Base-by-base conservation (phyloP, 73 alveolate species). In the Paramecium sexaurelia region DNA sequence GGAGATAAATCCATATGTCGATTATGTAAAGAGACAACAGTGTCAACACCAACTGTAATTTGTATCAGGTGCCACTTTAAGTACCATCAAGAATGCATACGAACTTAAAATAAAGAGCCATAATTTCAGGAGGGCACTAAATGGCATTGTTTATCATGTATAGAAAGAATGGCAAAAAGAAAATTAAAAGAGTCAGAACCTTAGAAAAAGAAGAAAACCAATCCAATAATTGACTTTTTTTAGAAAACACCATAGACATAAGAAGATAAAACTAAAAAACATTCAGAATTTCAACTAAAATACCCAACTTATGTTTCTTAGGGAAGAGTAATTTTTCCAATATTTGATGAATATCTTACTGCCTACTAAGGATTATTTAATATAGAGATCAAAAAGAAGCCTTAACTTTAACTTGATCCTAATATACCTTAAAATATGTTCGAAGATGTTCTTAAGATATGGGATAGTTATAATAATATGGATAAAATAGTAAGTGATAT, bases 1-100 rank as follows among this genome's bases (percentile, higher is more conserved):
- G 90, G 90, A 45, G 90, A 78, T 33, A 78, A 78, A 45, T 37
- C 69, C 0, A 78, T 78, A 29, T 78, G 90, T 27, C 68, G 90
- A 41, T 26, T 78, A 39, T 78, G 90, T 39, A 71, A 71, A 27
- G 43, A 32, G 86, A 71, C 33, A 11, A 71, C 90, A 19, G 13
- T 22, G 19, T 41, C 33, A 26, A 78, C 39, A 5, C 43, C 73
- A 32, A 71, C 56, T 26, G 36, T 78, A 24, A 78, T 78, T 5
- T 78, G 87, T 33, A 73, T 29, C 27, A 27, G 87, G 37, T 73
- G 87, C 45, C 87, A 73, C 57, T 73, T 73, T 37, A 73, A 73
- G 45, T 73, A 73, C 56, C 87, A 73, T 73, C 10, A 32, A 24
- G 57, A 73, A 20, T 73, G 87, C 57, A 73, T 73, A 27, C 7